Evolutionary conservation across 2,329 filamentous ascomycete genomes (phyloP), one percentile per base, ranked within the genome.

Genomic region (Neofusicoccum ribis): DNA sequence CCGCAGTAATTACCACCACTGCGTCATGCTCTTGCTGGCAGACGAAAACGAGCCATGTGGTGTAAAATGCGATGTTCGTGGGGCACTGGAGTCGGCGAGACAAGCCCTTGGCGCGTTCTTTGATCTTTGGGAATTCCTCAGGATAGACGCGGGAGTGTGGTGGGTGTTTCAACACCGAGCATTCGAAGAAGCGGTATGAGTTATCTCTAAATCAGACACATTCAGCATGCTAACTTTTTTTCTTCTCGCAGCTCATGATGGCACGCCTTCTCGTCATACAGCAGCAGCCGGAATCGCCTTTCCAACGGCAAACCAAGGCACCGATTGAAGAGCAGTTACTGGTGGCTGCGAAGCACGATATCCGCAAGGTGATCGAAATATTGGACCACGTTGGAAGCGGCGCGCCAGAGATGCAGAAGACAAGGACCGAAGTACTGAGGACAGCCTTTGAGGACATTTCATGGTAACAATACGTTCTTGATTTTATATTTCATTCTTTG

Each of bases 91-190:
- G 75, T 89, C 90, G 0, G 91, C 91, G 0, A 88, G 92, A 70
- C 89, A 91, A 72, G 91, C 91, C 4, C 86, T 94, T 52, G 85
- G 83, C 50, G 82, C 89, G 1, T 94, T 93, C 73, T 93, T 93
- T 74, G 82, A 92, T 65, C 82, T 93, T 6, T 91, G 88, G 77
- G 81, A 80, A 43, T 78, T 91, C 12, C 88, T 93, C 67, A 86
- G 89, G 69, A 81, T 82, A 15, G 91, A 94, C 78, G 89, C 90
- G 1, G 84, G 88, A 14, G 90, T 93, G 0, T 93, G 91, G 91
- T 94, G 91, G 91, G 90, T 92, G 0, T 92, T 93, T 69, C 91
- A 92, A 74, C 91, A 93, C 73, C 82, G 91, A 1, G 91, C 91
- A 0, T 93, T 93, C 72, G 82, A 93, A 61, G 91, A 93, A 79